Conservation (phyloP, 805 yeast genomes). For the Saccharomycopsis sp. region DNA sequence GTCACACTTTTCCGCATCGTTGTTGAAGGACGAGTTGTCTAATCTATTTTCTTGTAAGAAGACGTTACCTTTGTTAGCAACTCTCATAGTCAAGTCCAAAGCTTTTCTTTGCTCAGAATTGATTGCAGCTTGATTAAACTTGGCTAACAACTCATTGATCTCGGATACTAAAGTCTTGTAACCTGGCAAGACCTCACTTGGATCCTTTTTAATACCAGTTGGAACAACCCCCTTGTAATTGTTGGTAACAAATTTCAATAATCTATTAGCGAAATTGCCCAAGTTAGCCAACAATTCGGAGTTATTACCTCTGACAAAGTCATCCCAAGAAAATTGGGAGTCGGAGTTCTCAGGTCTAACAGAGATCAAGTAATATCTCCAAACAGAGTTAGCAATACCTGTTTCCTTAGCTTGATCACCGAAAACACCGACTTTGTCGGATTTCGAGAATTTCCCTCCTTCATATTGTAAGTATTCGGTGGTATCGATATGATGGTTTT, state of each 20-base stretch:
- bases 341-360: conserved; percentile 95
- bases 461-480: conserved; percentile 97
- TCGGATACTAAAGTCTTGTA: conserved; percentile 45
- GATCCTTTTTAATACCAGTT: conserved; percentile 40
- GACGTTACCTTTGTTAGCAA: conserved; percentile 88
- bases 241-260: conserved; percentile 82
- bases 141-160: conserved; percentile 50
- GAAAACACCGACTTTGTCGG: conserved; percentile 96
- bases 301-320: conserved; percentile 90
- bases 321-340: conserved; percentile 96
- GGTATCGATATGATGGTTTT: conserved; percentile 82
- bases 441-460: conserved; percentile 96
- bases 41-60: conserved; percentile 94
- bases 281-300: conserved; percentile 89
- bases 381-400: conserved; percentile 84
- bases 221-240: conserved; percentile 92
- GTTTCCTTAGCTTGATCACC: conserved; percentile 96
- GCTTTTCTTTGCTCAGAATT: conserved; percentile 79
- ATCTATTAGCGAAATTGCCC: conserved; percentile 94
- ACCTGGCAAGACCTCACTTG: conserved; percentile 31
- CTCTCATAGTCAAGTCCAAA: conserved; percentile 82
- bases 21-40: conserved; percentile 76
- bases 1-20: conserved; percentile 73
- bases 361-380: conserved; percentile 94
- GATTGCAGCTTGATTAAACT: conserved; percentile 70